Evolutionary conservation across 2,329 filamentous ascomycete species (phyloP), one percentile per base, ranked within the genome.

Genomic region (Graphilbum sp.): DNA sequence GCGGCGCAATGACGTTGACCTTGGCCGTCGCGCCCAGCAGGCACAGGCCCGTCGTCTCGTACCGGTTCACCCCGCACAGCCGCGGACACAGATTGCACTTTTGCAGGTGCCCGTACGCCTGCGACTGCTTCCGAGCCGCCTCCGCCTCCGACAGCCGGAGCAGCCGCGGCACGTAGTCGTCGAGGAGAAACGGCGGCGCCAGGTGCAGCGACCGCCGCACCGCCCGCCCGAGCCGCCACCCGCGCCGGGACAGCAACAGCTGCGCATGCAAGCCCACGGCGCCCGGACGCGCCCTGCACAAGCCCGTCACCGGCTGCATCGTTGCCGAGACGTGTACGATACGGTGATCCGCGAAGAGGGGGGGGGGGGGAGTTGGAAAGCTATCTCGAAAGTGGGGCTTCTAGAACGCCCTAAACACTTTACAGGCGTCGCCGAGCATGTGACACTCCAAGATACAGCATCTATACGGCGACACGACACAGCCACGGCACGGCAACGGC

Each of bases 21-120:
- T 84, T 85, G 40, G 75, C 80, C 34, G 69, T 77, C 42, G 78
- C 68, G 13, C 82, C 82, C 47, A 90, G 79, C 42, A 90, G 62
- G 52, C 83, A 92, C 50, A 80, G 68, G 13, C 83, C 84, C 1
- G 79, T 83, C 46, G 67, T 78, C 56, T 87, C 73, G 49, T 75
- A 85, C n/a, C 83, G 73, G 54, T 92, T 86, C 25, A 88, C 79
- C 38, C 76, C 74, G 54, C 84, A 90, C 34, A 73, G 60, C 12
- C 81, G 67, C 2, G 84, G 83, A 48, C 83, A 92, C 8, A 92
- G 65, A 49, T 90, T 92, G 59, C 82, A 92, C 40, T 85, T 75
- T 12, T 69, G 62, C 21, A 92, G 62, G 52, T 92, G 82, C 1
- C 75, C 72, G 49, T 87, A 84, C 2, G 83, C 81, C 17, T 62